Percentiles rank a stretch among this genome's conserved stretches.
Conservation (phyloP, 306 rosid species). For the Cucurbita ficifolia region DNA sequence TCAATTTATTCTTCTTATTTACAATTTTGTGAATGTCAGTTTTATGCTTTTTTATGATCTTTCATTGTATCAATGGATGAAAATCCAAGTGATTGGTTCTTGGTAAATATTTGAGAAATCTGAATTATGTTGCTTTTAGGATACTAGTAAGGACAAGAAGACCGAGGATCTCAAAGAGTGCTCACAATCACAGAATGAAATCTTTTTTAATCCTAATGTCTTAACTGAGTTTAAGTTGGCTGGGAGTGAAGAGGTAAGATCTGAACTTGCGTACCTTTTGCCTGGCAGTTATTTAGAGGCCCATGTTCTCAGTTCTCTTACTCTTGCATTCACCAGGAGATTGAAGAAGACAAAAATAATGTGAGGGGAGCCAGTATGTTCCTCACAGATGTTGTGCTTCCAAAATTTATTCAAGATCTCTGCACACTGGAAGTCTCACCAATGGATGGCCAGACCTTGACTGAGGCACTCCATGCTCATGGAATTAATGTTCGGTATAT, state of each 20-base stretch:
- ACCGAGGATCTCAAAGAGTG: constrained; percentile 34
- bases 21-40: background rate
- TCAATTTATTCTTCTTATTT: no score
- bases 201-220: constrained; percentile 80
- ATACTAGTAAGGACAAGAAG: constrained; percentile 27
- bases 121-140: constrained; percentile 26
- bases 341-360: constrained; percentile 68
- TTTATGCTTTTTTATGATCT: background rate
- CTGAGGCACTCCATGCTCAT: constrained; percentile 97
- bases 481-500: constrained; percentile 93
- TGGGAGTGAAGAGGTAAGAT: constrained; percentile 54
- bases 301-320: constrained; percentile 9
- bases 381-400: constrained; percentile 73
- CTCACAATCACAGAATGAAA: constrained; percentile 28
- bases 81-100: background rate
- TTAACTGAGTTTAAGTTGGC: constrained; percentile 85
- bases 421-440: constrained; percentile 97
- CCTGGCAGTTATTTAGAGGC: background rate
- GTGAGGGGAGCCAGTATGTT: constrained; percentile 73
- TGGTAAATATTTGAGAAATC: background rate
- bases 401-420: constrained; percentile 91
- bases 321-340: constrained; percentile 44
- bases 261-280: background rate
- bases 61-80: background rate
- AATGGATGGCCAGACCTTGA: constrained; percentile 95